Evolutionary conservation across 75 land plant species (phyloP).

Genomic region (Cunninghamia lanceolata): DNA sequence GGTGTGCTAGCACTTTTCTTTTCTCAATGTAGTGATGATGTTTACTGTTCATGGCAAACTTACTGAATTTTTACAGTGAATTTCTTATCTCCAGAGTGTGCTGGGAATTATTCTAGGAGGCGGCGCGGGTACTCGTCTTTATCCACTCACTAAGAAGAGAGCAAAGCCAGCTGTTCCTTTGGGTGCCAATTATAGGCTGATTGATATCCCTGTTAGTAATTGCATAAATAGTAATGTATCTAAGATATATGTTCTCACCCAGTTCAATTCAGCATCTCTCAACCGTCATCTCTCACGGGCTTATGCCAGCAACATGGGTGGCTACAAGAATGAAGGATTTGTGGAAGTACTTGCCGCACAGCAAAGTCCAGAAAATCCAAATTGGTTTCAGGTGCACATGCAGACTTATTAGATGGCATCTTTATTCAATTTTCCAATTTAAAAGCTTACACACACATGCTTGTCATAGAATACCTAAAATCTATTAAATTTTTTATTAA

Average conservation of each 20-base stretch:
- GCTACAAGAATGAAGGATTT: conserved; percentile 98
- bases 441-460: neutral
- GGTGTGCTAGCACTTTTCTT: neutral
- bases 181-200: conserved; percentile 98
- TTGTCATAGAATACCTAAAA: conserved; percentile 6
- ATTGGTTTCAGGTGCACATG: conserved; percentile 91
- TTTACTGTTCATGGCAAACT: neutral
- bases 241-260: conserved; percentile 98
- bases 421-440: neutral
- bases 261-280: conserved; percentile 97
- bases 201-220: conserved; percentile 99
- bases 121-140: conserved; percentile 97
- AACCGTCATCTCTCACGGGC: conserved; percentile 98
- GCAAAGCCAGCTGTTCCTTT: conserved; percentile 99
- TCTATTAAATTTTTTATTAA: neutral
- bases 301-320: conserved; percentile 98
- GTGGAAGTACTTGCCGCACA: conserved; percentile 99
- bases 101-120: conserved; percentile 97
- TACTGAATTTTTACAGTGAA: neutral
- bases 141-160: conserved; percentile 97
- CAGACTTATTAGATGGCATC: neutral
- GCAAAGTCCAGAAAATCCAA: conserved; percentile 99
- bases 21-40: neutral
- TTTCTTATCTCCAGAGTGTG: conserved; percentile 63
- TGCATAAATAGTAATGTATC: conserved; percentile 95